Conservation (phyloP, 2,329 filamentous ascomycete species). For the Bipolaris oryzae region DNA sequence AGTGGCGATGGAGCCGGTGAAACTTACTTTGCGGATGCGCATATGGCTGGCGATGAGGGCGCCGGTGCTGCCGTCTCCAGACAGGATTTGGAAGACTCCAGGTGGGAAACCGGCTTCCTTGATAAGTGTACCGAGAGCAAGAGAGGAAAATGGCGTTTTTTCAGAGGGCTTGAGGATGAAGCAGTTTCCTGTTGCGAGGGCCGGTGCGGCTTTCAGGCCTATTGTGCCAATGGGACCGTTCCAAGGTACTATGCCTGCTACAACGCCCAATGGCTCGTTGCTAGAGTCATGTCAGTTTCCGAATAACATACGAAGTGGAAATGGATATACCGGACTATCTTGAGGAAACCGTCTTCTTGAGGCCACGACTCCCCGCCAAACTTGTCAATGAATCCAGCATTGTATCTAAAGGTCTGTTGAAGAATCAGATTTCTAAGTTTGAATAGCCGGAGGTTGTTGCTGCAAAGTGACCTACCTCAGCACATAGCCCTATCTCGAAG, state of each 20-base stretch:
- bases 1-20: constrained; percentile 50
- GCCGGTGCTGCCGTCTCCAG: constrained; percentile 48
- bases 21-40: constrained; percentile 49
- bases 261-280: constrained; percentile 53
- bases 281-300: background rate
- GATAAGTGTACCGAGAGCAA: constrained; percentile 42
- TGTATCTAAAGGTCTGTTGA: constrained; percentile 41
- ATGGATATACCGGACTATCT: constrained; percentile 39
- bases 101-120: constrained; percentile 49
- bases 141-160: constrained; percentile 44
- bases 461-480: constrained; percentile 31
- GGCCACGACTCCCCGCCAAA: constrained; percentile 47
- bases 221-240: constrained; percentile 50
- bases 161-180: constrained; percentile 48
- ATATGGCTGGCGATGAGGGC: constrained; percentile 48
- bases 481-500: constrained; percentile 51
- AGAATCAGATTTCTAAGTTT: constrained; percentile 13
- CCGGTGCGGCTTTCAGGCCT: constrained; percentile 46
- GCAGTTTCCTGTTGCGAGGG: constrained; percentile 44
- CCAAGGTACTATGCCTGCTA: constrained; percentile 52
- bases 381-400: constrained; percentile 45
- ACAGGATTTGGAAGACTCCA: constrained; percentile 51
- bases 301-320: too few species aligned
- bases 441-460: background rate
- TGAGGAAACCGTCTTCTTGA: constrained; percentile 55